These are phyloP conservation scores for Colletotrichum plurivorum DNA, from an alignment of 2,329 filamentous ascomycete species.

Conservation along the genomic window DNA sequence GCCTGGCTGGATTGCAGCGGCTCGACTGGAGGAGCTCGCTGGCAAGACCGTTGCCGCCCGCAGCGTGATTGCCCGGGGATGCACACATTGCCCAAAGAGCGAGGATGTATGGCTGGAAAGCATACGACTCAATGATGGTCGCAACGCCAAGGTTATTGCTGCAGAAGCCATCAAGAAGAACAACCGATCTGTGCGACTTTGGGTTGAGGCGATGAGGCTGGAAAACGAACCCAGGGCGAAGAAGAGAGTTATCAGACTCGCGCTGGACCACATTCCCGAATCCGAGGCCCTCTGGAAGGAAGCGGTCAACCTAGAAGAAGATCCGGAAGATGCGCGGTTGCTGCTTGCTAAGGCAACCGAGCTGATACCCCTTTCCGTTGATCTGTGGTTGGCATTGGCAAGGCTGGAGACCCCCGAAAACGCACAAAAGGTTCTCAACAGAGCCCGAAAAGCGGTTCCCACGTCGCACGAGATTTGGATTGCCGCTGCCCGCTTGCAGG, in stretches of 20 bases:
- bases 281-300: conserved; percentile 99
- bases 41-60: conserved; percentile 92
- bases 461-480: conserved; percentile 98
- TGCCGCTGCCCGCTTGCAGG: conserved; percentile 90
- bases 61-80: conserved; percentile 89
- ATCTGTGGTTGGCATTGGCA: conserved; percentile 94
- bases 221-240: conserved; percentile 87
- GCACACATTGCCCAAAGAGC: conserved; percentile 91
- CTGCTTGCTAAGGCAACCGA: conserved; percentile 95
- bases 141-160: conserved; percentile 96
- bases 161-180: conserved; percentile 95
- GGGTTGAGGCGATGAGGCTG: conserved; percentile 95
- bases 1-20: conserved; percentile 95
- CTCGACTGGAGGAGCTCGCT: conserved; percentile 91
- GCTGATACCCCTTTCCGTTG: conserved; percentile 92
- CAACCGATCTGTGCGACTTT: conserved; percentile 87
- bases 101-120: conserved; percentile 98
- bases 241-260: conserved; percentile 92
- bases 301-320: conserved; percentile 94
- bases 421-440: conserved; percentile 95
- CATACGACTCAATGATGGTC: conserved; percentile 90
- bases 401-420: conserved; percentile 91
- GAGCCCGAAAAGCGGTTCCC: conserved; percentile 91
- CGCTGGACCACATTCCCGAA: conserved; percentile 91
- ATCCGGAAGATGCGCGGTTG: conserved; percentile 87